Conservation (phyloP, 2,329 filamentous ascomycete species). For the Grosmannia penicillata region DNA sequence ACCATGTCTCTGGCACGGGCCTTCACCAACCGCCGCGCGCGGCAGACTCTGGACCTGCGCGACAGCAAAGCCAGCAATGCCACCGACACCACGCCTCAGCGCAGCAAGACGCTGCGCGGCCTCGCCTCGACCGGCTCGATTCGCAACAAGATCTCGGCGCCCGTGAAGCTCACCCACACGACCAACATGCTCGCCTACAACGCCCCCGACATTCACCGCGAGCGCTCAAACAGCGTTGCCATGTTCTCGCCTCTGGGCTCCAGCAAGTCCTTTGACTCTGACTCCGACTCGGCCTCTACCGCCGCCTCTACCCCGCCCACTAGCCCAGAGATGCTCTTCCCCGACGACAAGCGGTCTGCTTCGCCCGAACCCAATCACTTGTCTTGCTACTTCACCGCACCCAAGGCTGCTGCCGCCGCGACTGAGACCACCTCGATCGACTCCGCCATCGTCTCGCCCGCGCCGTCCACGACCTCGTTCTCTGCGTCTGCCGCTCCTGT, state of each 20-base stretch:
- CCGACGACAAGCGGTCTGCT: slow-evolving; percentile 31
- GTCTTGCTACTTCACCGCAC: slow-evolving; percentile 49
- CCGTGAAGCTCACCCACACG: slow-evolving; percentile 76
- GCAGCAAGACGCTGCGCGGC: slow-evolving; percentile 30
- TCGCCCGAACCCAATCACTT: slow-evolving; percentile 51
- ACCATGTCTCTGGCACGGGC: slow-evolving; percentile 44
- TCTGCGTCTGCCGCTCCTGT: slow-evolving; percentile 35
- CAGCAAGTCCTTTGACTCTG: slow-evolving; percentile 48
- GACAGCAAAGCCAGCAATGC: slow-evolving; percentile 18
- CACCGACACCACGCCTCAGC: slow-evolving; percentile 24
- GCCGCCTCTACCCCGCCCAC: slow-evolving; percentile 46
- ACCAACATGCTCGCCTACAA: slow-evolving; percentile 96
- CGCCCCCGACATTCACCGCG: slow-evolving; percentile 60
- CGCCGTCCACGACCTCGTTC: slow-evolving; percentile 1
- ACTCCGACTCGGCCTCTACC: slow-evolving; percentile 52
- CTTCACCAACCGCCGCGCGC: slow-evolving; percentile 55
- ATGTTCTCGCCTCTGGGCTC: slow-evolving; percentile 38
- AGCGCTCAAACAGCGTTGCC: slow-evolving; percentile 22
- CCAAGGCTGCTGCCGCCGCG: slow-evolving; percentile 17
- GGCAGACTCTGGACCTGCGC: slow-evolving; percentile 31
- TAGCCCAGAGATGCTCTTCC: slow-evolving; percentile 47
- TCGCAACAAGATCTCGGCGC: slow-evolving; percentile 69
- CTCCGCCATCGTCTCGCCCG: slow-evolving; percentile 14
- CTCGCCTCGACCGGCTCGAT: slow-evolving; percentile 30
- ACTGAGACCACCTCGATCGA: slow-evolving; percentile 22